Conservation (phyloP, 257 asterid genomes). For the Knoxia roxburghii region DNA sequence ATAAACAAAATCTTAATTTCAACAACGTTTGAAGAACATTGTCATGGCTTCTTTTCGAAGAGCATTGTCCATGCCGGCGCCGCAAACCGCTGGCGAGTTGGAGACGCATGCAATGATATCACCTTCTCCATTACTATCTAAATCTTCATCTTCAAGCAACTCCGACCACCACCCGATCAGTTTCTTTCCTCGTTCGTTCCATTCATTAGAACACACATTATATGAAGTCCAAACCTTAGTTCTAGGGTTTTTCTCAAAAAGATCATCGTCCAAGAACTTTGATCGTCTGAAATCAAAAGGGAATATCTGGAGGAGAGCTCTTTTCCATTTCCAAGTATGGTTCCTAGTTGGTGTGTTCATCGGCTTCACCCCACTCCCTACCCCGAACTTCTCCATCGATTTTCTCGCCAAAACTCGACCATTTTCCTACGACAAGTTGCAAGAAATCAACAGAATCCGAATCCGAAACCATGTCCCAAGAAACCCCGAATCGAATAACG, state of each 20-base stretch:
- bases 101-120: conserved; percentile 59
- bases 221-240: conserved; percentile 39
- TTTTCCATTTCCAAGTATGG: conserved; percentile 50
- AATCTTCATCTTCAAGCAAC: conserved; percentile 41
- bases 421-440: conserved; percentile 37
- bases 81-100: conserved; percentile 42
- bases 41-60: conserved; percentile 75
- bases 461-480: conserved; percentile 7
- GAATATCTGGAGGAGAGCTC: conserved; percentile 47
- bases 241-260: conserved; percentile 43
- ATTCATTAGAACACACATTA: conserved; percentile 46
- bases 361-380: conserved; percentile 56
- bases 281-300: conserved; percentile 57
- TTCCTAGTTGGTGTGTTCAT: conserved; percentile 50
- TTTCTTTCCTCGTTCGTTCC: conserved; percentile 29
- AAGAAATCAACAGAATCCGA: conserved; percentile 21
- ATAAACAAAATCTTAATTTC: too few relatives aligned
- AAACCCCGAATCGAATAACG: conserved; percentile 15
- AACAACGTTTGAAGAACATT: too few relatives aligned
- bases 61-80: conserved; percentile 49
- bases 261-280: conserved; percentile 44
- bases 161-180: conserved; percentile 38
- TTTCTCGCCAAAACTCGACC: conserved; percentile 33
- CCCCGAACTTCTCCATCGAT: conserved; percentile 31
- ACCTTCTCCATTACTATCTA: conserved; percentile 46